These are phyloP conservation scores for Apiospora marii DNA, from an alignment of 2,329 filamentous ascomycete species.

Conservation along the genomic window DNA sequence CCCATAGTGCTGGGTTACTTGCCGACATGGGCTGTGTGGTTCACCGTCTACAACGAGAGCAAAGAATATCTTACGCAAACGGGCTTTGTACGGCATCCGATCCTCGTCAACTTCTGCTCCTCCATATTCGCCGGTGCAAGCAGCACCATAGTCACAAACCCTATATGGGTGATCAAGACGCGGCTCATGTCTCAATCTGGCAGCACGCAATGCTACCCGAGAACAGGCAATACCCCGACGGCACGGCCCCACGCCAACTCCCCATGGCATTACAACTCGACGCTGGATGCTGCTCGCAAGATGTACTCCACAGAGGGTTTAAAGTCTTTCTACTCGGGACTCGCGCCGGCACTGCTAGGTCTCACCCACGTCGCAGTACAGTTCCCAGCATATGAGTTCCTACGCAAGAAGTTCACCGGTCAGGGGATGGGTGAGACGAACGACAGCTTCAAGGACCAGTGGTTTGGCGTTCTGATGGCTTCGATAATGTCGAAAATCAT, in stretches of 20 bases:
- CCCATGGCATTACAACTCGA: slow-evolving; percentile 92
- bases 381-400: slow-evolving; percentile 93
- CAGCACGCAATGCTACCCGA: slow-evolving; percentile 56
- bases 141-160: slow-evolving; percentile 94
- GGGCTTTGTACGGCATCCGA: slow-evolving; percentile 65
- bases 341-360: slow-evolving; percentile 90
- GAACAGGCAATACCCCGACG: slow-evolving; percentile 61
- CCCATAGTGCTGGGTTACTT: slow-evolving; percentile 96
- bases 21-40: slow-evolving; percentile 98
- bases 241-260: slow-evolving; percentile 64
- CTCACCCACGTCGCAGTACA: slow-evolving; percentile 96
- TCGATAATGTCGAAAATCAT: slow-evolving; percentile 94
- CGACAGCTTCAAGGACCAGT: slow-evolving; percentile 70
- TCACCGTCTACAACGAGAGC: slow-evolving; percentile 93
- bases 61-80: slow-evolving; percentile 68
- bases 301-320: slow-evolving; percentile 95
- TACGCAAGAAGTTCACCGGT: slow-evolving; percentile 91
- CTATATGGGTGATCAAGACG: slow-evolving; percentile 99
- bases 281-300: slow-evolving; percentile 89
- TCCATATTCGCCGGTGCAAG: slow-evolving; percentile 90
- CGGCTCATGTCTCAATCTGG: slow-evolving; percentile 90
- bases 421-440: slow-evolving; percentile 80
- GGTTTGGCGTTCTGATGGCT: slow-evolving; percentile 83
- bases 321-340: slow-evolving; percentile 90
- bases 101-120: slow-evolving; percentile 84